phyloP scores from a whole-genome alignment of 2,329 filamentous ascomycete species.

The Fusarium algeriense region DNA sequence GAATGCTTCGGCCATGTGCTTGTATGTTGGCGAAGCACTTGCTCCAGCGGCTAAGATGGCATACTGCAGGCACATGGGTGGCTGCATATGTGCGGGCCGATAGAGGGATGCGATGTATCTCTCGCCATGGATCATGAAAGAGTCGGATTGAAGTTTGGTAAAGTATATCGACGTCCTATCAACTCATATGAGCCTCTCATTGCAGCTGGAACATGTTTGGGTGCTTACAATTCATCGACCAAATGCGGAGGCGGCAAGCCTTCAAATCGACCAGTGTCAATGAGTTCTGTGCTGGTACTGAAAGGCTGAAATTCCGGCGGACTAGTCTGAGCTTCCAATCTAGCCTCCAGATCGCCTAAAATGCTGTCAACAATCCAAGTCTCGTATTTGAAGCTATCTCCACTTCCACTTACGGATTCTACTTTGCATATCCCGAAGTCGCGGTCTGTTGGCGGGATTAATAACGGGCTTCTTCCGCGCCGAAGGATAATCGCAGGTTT shows the following conservation, averaged over 20 bases:
- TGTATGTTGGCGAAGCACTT: constrained; percentile 76
- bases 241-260: constrained; percentile 27
- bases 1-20: constrained; percentile 76
- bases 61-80: constrained; percentile 84
- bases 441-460: constrained; percentile 20
- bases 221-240: constrained; percentile 32
- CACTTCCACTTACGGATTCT: constrained; percentile 18
- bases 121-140: constrained; percentile 80
- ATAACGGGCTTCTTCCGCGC: constrained; percentile 24
- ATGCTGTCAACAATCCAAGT: background rate
- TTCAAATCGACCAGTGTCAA: constrained; percentile 35
- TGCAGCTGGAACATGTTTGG: rapidly evolving
- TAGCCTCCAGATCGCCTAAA: constrained; percentile 55
- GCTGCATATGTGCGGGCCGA: constrained; percentile 75
- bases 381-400: rapidly evolving
- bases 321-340: constrained; percentile 14
- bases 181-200: rapidly evolving
- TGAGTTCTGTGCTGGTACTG: constrained; percentile 19
- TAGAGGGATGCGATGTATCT: constrained; percentile 80
- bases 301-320: constrained; percentile 2
- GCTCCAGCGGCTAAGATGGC: constrained; percentile 83
- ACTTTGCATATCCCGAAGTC: constrained; percentile 30
- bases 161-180: constrained; percentile 67
- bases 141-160: constrained; percentile 74
- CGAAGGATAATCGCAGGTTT: constrained; percentile 27